Base-by-base conservation (phyloP, 345 rosid genomes). In the Passiflora organensis region DNA sequence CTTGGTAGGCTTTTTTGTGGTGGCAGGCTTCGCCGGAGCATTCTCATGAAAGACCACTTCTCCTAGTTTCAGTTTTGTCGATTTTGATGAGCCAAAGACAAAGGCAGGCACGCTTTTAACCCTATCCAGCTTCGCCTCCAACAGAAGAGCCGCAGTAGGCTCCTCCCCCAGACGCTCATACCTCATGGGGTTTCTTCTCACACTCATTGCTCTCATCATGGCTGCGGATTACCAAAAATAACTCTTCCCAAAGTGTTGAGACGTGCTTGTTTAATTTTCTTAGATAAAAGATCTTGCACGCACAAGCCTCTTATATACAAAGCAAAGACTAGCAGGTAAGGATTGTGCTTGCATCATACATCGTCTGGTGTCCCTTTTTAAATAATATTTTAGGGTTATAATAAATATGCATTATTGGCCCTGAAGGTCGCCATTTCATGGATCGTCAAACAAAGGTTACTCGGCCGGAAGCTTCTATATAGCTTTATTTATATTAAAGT, bases 151-250 rank as follows among this genome's bases (percentile, higher is more conserved):
- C 24, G 60, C 10, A 19, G 57, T 59, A 0, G 84, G 55, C 55
- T 80, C 78, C 6, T 47, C 76, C 5, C n/a, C 53, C 2, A 87
- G 41, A 56, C 70, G 67, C 47, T 84, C 85, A 28, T 87, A 87
- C 38, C 78, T 71, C 48, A 55, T 64, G 58, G 67, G 66, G 72
- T 77, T 73, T 28, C 82, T 72, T 13, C 72, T 19, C 9, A 81
- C 76, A 67, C 83, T 87, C 45, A 82, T 58, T 46, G 86, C 79
- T 78, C 91, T 75, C 20, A 84, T 47, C 91, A 87, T 80, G 65
- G 67, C 58, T 14, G 9, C 11, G 23, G 18, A 22, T 6, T 22
- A 13, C 53, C 10, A 19, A 1, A 55, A 17, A 16, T 13, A 10
- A 41, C 43, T 39, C 2, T 12, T 12, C 12, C 39, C 12, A 6